Evolutionary conservation across 495 filamentous ascomycete species (phyloP).

Genomic region (Penicillium soppii): DNA sequence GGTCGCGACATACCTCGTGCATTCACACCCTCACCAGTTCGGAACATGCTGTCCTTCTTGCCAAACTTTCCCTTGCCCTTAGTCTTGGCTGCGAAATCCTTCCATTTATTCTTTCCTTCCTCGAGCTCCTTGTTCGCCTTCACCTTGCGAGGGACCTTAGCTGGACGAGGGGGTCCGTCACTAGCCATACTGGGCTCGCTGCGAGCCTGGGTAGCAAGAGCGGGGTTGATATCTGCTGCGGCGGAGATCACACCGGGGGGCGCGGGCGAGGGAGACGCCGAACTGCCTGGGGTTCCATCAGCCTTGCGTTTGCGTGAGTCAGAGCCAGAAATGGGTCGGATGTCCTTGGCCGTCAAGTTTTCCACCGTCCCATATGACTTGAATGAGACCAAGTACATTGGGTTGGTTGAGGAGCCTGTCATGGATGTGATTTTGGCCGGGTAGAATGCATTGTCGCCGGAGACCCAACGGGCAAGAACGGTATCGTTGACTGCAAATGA

Average conservation of each 20-base stretch:
- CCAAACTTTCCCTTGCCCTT: conserved; percentile 78
- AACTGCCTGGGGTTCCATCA: conserved; percentile 67
- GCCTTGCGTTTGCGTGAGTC: conserved; percentile 86
- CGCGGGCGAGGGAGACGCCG: conserved; percentile 46
- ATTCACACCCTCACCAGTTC: conserved; percentile 80
- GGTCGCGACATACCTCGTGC: conserved; percentile 67
- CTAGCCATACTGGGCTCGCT: conserved; percentile 63
- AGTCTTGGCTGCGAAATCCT: conserved; percentile 81
- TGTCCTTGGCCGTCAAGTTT: conserved; percentile 79
- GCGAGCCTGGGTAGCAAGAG: conserved; percentile 67
- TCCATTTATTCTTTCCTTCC: conserved; percentile 89
- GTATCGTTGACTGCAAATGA: conserved; percentile 85
- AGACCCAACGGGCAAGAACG: conserved; percentile 85
- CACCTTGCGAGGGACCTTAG: conserved; percentile 74
- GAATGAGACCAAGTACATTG: conserved; percentile 92
- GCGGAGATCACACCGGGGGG: conserved; percentile 77
- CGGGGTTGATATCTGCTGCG: conserved; percentile 80
- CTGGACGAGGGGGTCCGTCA: conserved; percentile 64
- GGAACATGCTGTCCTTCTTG: conserved; percentile 97
- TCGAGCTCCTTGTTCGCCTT: conserved; percentile 89
- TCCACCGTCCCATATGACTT: conserved; percentile 82
- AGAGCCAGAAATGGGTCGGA: conserved; percentile 67
- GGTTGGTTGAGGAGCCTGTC: conserved; percentile 82
- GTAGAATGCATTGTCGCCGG: conserved; percentile 88
- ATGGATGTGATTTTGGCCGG: conserved; percentile 90